Base-by-base conservation (phyloP, 768 basidiomycete genomes). In the Lyophyllum decastes region DNA sequence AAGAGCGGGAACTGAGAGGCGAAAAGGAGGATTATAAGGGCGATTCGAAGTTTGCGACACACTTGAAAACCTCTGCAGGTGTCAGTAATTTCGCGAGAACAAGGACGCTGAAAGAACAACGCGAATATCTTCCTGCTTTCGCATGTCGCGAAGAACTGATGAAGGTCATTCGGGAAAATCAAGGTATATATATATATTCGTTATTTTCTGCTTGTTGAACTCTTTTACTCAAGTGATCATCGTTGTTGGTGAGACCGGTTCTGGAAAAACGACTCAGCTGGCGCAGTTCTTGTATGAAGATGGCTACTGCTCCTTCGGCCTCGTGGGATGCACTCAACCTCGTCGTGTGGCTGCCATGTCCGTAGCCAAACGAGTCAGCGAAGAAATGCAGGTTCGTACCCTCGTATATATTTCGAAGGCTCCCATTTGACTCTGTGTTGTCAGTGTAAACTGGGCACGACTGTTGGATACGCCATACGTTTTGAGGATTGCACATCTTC, bases 241-340 rank as follows among this genome's bases (percentile, higher is more conserved):
- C 55, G 94, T 98, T 38, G 92, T 99, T 40, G 97, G 97, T n/a
- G 97, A 99, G 74, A 99, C 97, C n/a, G 97, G 97, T 10, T 98
- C 96, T 0, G 97, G 97, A 6, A 99, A 99, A 76, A 99, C 97
- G 1, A 98, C 97, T 0, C 97, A 99, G 70, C 78, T 99, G 6
- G 79, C 92, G 0, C 97, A 99, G 68, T 99, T 94, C 75, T 72
- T 99, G 60, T 93, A 98, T 68, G 97, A 99, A 70, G 97, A 99
- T 61, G 97, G 97, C 0, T 99, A 96, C 72, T 92, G 95, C 63
- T 70, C 83, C 4, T 83, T 87, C 73, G 96, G 96, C 17, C 81
- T 98, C 43, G 87, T 99, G 49, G 96, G 96, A 11, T 99, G 97
- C 68, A 99, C 97, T 0, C 97, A 99, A 69, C 97, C 97, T 49